Evolutionary conservation across 2,329 filamentous ascomycete species (phyloP).

Genomic region (Apiospora aurea): DNA sequence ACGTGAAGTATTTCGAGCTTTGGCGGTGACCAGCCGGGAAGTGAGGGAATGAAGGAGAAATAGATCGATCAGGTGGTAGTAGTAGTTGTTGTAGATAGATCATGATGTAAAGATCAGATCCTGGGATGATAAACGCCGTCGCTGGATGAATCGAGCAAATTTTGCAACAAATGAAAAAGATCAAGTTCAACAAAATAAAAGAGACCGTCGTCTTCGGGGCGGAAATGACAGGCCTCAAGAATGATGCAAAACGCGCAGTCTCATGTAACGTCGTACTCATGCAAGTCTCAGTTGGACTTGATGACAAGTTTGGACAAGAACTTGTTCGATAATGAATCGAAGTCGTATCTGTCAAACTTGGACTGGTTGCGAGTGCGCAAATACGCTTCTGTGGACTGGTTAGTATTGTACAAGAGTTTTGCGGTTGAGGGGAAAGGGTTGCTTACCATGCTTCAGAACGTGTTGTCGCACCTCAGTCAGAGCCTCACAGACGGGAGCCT

Average conservation of each 20-base stretch:
- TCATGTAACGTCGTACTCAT: slow-evolving; percentile 11
- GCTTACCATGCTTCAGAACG: slow-evolving; percentile 90
- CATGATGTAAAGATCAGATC: slow-evolving; percentile 46
- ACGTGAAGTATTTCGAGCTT: slow-evolving; percentile 36
- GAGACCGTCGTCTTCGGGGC: slow-evolving; percentile 25
- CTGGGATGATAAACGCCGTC: slow-evolving; percentile 49
- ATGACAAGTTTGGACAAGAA: slow-evolving; percentile 97
- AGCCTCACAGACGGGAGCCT: slow-evolving; percentile 89
- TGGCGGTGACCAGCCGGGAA: slow-evolving; percentile 42
- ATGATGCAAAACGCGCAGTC: slow-evolving; percentile 12
- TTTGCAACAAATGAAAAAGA: slow-evolving; percentile 40
- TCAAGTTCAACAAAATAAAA: slow-evolving; percentile 34
- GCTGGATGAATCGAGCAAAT: slow-evolving; percentile 48
- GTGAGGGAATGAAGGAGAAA: slow-evolving; percentile 35
- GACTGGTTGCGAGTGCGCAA: slow-evolving; percentile 79
- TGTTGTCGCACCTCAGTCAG: slow-evolving; percentile 96
- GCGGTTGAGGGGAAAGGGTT: neutral
- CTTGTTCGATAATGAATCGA: slow-evolving; percentile 96
- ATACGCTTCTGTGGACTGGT: slow-evolving; percentile 76
- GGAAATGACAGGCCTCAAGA: neutral
- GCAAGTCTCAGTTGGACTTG: slow-evolving; percentile 74
- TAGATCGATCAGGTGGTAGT: slow-evolving; percentile 36
- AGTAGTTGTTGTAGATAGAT: slow-evolving; percentile 35
- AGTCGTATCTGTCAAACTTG: slow-evolving; percentile 90
- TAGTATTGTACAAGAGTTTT: slow-evolving; percentile 43